Base-by-base conservation (phyloP, 768 basidiomycete genomes). In the Mycena galericulata region DNA sequence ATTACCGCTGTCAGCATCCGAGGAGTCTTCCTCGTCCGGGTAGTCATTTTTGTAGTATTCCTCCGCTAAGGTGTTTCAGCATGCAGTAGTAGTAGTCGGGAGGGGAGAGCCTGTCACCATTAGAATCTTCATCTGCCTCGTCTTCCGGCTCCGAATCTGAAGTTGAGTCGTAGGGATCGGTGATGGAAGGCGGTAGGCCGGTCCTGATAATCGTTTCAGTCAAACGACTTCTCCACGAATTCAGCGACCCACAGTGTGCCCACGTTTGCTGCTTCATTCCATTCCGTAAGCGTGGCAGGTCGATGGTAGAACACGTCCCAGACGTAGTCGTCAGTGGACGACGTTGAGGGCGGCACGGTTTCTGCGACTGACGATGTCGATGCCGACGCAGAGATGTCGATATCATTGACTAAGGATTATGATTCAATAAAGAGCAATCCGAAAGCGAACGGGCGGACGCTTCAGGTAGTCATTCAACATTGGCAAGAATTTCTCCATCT, bases 21-120 rank as follows among this genome's bases (percentile, higher is more conserved):
- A 75, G 12, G 81, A 79, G 27, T 83, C 80, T 41, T 90, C 88
- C 54, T 90, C 93, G 29, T 93, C 92, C 7, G 93, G 93, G 71
- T 95, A 95, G 74, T 95, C 93, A 66, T 95, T 95, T 73, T 88
- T 92, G 79, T 93, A 94, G 73, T 90, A 93, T 69, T 93, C 92
- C 77, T 95, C 93, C 20, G 90, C 93, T 53, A 45, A 26, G 51
- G 34, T 18, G 8, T 53, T 43, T 67, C 53, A 63, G 32, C 49
- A 45, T 20, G 22, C 38, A 47, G 18, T 53, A n/a, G 30, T 38
- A 22, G 27, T 12, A 22, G 1, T 46, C 24, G 68, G 49, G 38
- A 30, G 12, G 40, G 50, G 4, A 24, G n/a, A n/a, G n/a, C n/a
- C n/a, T 79, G 41, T 45, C 49, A 92, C 93, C 92, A 78, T 95